Evolutionary conservation across 331 rosid species (phyloP), one percentile per base, ranked within the genome.

Genomic region (Cucumis variabilis): DNA sequence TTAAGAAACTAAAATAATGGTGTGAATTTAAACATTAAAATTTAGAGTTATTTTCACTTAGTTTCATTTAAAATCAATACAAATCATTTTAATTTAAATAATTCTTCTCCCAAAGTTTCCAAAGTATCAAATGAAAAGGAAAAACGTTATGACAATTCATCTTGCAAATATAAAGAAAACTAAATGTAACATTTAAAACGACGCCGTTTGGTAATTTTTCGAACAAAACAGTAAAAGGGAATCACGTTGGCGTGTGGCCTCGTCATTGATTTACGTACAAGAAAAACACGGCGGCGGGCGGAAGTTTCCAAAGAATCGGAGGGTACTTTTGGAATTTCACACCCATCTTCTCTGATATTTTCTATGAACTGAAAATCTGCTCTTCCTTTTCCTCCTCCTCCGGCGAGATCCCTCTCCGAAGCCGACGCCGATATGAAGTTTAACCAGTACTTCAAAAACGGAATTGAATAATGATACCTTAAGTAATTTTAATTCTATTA

Each of bases 191-290:
- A 44, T 0, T 44, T 13, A 19, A 13, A 55, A 55, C 62, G 63
- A 1, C 63, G 63, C 63, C 63, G 63, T n/a, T n/a, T n/a, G n/a
- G n/a, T n/a, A n/a, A n/a, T n/a, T n/a, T n/a, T n/a, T n/a, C n/a
- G n/a, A n/a, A n/a, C n/a, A n/a, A n/a, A n/a, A n/a, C n/a, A n/a
- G n/a, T n/a, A n/a, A n/a, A n/a, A n/a, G n/a, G n/a, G n/a, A n/a
- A n/a, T n/a, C n/a, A n/a, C n/a, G n/a, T 70, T 84, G 75, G 27
- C 90, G 91, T 90, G 90, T 84, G 88, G 86, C 89, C 85, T 86
- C 86, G 82, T 72, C 88, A 88, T 86, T 48, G 53, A 50, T 41
- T 73, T n/a, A n/a, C 48, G 51, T 24, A 66, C 27, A 50, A 50
- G 80, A 37, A 24, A 58, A 50, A 19, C 55, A 25, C 62, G 72